A percentile compares a stretch with the other conserved stretches of the same genome.
These are phyloP conservation scores for Xerocomellus dryophilus DNA, from an alignment of 768 basidiomycete species.

Conservation along the genomic window DNA sequence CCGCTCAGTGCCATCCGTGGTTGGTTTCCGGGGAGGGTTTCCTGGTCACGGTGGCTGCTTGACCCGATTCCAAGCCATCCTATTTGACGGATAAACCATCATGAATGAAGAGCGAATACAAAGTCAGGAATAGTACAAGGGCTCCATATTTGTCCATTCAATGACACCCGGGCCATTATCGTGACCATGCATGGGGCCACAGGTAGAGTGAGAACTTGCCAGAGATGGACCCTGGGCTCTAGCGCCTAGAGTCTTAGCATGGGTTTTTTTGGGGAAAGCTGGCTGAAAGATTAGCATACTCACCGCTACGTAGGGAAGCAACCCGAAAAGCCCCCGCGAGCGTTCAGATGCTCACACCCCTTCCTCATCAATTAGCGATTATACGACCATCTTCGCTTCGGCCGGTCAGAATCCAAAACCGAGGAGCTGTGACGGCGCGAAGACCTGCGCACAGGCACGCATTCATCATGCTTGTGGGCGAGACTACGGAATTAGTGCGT, in stretches of 20 bases:
- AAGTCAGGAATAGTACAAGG: background rate
- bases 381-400: background rate
- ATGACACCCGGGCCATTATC: no score
- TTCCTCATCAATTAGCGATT: background rate
- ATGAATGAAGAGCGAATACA: background rate
- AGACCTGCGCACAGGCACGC: background rate
- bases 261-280: background rate
- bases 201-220: background rate
- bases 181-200: background rate
- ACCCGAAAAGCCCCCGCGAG: constrained; percentile 9
- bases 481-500: background rate
- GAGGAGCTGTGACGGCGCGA: background rate
- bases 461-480: background rate
- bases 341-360: constrained; percentile 1
- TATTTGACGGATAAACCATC: background rate
- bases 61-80: background rate
- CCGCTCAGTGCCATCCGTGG: background rate
- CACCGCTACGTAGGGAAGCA: background rate
- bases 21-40: background rate
- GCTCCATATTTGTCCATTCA: background rate
- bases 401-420: background rate
- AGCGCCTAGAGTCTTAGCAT: background rate
- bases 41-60: background rate
- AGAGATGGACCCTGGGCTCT: background rate
- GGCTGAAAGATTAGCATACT: background rate